Base-by-base conservation (phyloP, 352 stramenopile genomes). In the Globisporangium barbulae region DNA sequence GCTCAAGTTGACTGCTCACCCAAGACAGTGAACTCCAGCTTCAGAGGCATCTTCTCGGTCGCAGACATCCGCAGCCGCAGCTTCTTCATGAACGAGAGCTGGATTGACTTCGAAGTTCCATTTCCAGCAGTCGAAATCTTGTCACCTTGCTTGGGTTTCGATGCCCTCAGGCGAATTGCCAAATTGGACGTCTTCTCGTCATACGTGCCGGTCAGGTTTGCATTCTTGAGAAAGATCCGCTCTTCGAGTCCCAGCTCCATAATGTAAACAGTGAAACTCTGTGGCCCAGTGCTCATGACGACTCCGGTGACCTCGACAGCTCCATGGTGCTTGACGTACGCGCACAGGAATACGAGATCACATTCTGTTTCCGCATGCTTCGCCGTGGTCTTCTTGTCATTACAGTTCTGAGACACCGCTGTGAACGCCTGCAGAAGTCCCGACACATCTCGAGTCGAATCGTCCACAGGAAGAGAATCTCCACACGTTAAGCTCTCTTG, bases 371-470 rank as follows among this genome's bases (percentile, higher is more conserved):
- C 83, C 0, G 89, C 89, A 28, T 83, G 76, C 70, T 96, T 96
- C 21, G 86, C 75, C 8, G 82, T 78, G 71, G 83, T 76, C 69
- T 96, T 96, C 78, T 95, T 93, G 45, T 91, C 75, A 54, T 96
- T 97, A 61, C 88, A 96, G 49, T 87, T 88, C 44, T 90, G 75
- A 19, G 85, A 74, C 42, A 90, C 74, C 1, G 65, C 77, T 42
- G 64, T 78, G 39, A 72, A 83, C 55, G 78, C 70, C 21, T 67
- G 54, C 61, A 85, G 78, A 12, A 77, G 68, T 12, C 63, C 22
- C 12, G 74, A 60, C 7, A 75, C 63, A 8, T 74, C 62, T 6
- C 62, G 44, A 15, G 15, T 42, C 8, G 48, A 21, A 21, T 64
- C 33, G 31, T 59, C 52, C n/a, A 60, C 41, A 21, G 49, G 50